Evolutionary conservation across 2,329 filamentous ascomycete genomes (phyloP), one percentile per base, ranked within the genome.

Genomic region (Tolypocladium sp.): DNA sequence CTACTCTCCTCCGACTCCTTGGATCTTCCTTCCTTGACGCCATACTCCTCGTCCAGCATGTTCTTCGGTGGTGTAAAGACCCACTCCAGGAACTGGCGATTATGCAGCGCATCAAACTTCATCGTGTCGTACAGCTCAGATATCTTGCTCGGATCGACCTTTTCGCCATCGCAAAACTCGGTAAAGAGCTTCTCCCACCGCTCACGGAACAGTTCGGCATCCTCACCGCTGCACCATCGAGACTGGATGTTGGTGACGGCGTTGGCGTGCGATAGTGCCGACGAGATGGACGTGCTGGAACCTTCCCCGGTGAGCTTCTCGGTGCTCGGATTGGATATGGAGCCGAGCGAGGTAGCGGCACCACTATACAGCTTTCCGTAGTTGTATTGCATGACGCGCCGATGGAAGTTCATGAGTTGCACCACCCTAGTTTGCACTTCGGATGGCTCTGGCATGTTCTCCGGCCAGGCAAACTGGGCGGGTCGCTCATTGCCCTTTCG

Each of bases 81-180:
- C 91, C 94, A 97, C 73, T 99, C 94, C 4, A 99, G 78, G 68
- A 99, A 99, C 63, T 92, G 91, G 2, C 94, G 87, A 70, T 99
- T 99, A 74, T 99, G 95, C 17, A 99, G 80, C 1, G 94, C 94
- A 72, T 99, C 94, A 64, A 97, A 99, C 74, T 99, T 99, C 94
- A 99, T 97, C 25, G 93, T 97, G 73, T 99, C 94, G 72, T 99
- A 99, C 3, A 99, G 82, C 76, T 99, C 94, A 6, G 92, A 97
- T 62, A 99, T 93, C 77, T 99, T 99, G 79, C 92, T 96, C 22
- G 95, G 95, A 73, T 99, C 94, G 22, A 97, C 92, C 77, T 99
- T 99, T 68, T 99, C 94, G 1, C 90, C 89, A 71, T 99, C 95
- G 64, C 90, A 94, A 68, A 99, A 99, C 70, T 99, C 94, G 55